These are phyloP conservation scores for Talaromyces stipitatus DNA, from an alignment of 495 filamentous ascomycete genomes.

Conservation along the genomic window DNA sequence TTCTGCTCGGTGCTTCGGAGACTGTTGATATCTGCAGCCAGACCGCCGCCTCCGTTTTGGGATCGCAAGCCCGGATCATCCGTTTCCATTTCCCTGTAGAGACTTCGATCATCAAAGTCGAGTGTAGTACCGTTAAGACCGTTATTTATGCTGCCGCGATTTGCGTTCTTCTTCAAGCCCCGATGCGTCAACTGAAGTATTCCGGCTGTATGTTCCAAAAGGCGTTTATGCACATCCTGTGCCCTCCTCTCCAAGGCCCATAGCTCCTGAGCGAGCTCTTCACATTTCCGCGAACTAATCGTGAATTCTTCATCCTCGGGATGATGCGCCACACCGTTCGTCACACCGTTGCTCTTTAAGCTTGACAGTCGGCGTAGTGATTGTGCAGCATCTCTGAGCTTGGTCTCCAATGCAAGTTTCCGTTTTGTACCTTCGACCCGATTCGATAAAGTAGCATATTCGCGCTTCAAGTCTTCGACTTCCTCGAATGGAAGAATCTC, in stretches of 20 bases:
- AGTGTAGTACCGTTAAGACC: conserved; percentile 37
- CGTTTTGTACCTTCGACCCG: conserved; percentile 73
- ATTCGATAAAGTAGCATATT: conserved; percentile 56
- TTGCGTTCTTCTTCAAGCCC: conserved; percentile 42
- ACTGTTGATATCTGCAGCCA: conserved; percentile 21
- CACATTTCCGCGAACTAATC: conserved; percentile 70
- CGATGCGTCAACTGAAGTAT: conserved; percentile 84
- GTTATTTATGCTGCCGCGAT: conserved; percentile 6
- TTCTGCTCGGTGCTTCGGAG: conserved; percentile 57
- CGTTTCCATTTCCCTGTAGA: conserved; percentile 66
- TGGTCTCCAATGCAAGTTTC: conserved; percentile 84
- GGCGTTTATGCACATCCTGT: conserved; percentile 59
- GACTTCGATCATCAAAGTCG: conserved; percentile 71
- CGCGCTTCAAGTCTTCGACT: conserved; percentile 84
- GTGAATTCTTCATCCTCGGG: conserved; percentile 68
- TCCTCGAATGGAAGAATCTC: conserved; percentile 85
- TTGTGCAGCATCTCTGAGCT: conserved; percentile 85
- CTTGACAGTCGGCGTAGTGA: conserved; percentile 75
- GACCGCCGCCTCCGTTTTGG: conserved; percentile 3
- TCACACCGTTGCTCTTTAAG: conserved; percentile 29
- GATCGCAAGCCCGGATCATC: conserved; percentile 40
- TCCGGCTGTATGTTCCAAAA: conserved; percentile 88
- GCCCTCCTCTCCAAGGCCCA: conserved; percentile 66
- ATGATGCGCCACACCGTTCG: conserved; percentile 24
- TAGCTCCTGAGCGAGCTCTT: conserved; percentile 73